Percentiles rank a stretch among this genome's conserved stretches.
These are phyloP conservation scores for Microthlaspi erraticum DNA, from an alignment of 345 rosid species.

Conservation along the genomic window DNA sequence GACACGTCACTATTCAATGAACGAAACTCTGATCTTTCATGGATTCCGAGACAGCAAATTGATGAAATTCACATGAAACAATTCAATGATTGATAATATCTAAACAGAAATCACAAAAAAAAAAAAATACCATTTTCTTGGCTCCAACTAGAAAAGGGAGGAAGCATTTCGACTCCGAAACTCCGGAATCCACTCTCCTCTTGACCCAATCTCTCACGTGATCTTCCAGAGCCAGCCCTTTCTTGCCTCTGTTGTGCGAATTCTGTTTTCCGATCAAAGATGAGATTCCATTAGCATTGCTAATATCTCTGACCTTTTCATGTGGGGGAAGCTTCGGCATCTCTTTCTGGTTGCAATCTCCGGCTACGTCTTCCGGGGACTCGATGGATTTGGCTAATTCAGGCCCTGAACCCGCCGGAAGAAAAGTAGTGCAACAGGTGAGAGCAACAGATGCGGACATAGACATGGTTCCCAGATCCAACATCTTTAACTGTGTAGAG, in stretches of 20 bases:
- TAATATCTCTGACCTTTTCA: slow-evolving; percentile 15
- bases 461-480: slow-evolving; percentile 62
- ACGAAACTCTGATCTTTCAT: not conserved
- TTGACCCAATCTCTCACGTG: slow-evolving; percentile 54
- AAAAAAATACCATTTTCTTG: slow-evolving; percentile 68
- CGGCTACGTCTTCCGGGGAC: slow-evolving; percentile 40
- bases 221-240: slow-evolving; percentile 48
- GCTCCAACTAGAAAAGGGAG: slow-evolving; percentile 83
- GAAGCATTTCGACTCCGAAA: slow-evolving; percentile 48
- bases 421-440: slow-evolving; percentile 49
- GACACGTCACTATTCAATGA: not conserved
- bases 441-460: slow-evolving; percentile 49
- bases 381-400: slow-evolving; percentile 40
- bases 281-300: slow-evolving; percentile 30
- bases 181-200: slow-evolving; percentile 60
- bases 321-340: slow-evolving; percentile 11
- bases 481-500: slow-evolving; percentile 46
- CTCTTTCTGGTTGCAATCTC: slow-evolving; percentile 37
- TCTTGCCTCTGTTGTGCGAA: slow-evolving; percentile 33
- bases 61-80: not conserved
- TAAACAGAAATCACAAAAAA: not conserved
- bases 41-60: not conserved
- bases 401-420: slow-evolving; percentile 35
- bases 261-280: slow-evolving; percentile 41
- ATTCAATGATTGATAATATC: not conserved